These are phyloP conservation scores for Pseudevernia furfuracea DNA, from an alignment of 495 filamentous ascomycete genomes.

Conservation along the genomic window DNA sequence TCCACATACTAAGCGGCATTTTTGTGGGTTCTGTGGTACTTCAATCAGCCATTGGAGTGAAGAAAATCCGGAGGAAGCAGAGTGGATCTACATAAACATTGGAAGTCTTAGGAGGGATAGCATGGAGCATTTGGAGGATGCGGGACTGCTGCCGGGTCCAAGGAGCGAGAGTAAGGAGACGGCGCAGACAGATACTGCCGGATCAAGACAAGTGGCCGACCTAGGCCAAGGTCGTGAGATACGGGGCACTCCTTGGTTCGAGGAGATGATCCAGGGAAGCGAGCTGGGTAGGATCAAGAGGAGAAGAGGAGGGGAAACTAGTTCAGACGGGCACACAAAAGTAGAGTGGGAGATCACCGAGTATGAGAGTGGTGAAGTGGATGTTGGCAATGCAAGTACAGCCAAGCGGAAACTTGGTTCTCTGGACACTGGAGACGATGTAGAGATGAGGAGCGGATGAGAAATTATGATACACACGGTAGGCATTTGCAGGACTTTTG, in stretches of 20 bases:
- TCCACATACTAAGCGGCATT: slow-evolving; percentile 57
- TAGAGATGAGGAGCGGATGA: slow-evolving; percentile 22
- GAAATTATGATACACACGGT: not conserved
- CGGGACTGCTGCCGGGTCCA: slow-evolving; percentile 49
- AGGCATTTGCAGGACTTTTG: slow-evolving; percentile 2
- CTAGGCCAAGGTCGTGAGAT: slow-evolving; percentile 34
- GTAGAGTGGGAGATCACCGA: slow-evolving; percentile 84
- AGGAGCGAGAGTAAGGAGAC: slow-evolving; percentile 33
- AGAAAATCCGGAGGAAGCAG: slow-evolving; percentile 54
- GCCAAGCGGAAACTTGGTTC: slow-evolving; percentile 50
- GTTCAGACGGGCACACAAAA: slow-evolving; percentile 48
- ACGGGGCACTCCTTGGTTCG: slow-evolving; percentile 71
- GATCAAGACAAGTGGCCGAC: slow-evolving; percentile 17
- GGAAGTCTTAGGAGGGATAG: slow-evolving; percentile 61
- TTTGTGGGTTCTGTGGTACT: slow-evolving; percentile 88
- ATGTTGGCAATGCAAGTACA: slow-evolving; percentile 30
- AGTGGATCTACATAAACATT: slow-evolving; percentile 68
- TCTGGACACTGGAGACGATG: slow-evolving; percentile 29
- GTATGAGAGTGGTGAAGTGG: slow-evolving; percentile 49
- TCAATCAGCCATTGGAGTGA: slow-evolving; percentile 76
- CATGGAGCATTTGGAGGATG: slow-evolving; percentile 57
- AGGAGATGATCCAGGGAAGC: slow-evolving; percentile 69
- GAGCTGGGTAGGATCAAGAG: slow-evolving; percentile 58
- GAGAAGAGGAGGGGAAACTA: slow-evolving; percentile 46
- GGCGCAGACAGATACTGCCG: not conserved